A percentile compares a stretch with the other conserved stretches of the same genome.
phyloP scores from a whole-genome alignment of 306 rosid genomes.

The Citrullus colocynthis region DNA sequence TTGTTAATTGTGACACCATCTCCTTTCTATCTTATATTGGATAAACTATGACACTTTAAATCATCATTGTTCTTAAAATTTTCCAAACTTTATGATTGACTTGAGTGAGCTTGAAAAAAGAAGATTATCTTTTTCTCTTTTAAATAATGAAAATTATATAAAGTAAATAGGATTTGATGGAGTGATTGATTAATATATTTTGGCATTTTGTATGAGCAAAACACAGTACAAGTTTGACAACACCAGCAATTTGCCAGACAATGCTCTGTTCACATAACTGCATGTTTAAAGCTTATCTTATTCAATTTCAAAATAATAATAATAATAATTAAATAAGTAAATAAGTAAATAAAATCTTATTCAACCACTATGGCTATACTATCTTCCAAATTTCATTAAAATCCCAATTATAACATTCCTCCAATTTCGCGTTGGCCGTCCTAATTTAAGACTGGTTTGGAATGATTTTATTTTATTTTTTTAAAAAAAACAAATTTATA shows the following conservation, averaged over 20 bases:
- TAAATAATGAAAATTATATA: background rate
- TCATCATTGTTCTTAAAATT: background rate
- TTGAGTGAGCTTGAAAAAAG: background rate
- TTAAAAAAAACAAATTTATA: too few relatives aligned
- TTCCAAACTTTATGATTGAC: background rate
- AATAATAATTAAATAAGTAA: too few relatives aligned
- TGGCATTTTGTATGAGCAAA: background rate
- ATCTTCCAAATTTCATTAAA: background rate
- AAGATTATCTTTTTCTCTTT: too few relatives aligned
- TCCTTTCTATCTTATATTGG: background rate
- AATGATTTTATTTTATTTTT: too few relatives aligned
- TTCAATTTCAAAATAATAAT: background rate
- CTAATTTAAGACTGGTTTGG: too few relatives aligned
- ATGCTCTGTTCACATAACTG: background rate
- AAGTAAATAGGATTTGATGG: background rate
- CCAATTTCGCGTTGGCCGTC: background rate
- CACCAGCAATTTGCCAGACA: constrained; percentile 1
- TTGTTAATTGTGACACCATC: background rate
- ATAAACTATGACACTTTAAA: background rate
- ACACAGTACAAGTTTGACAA: background rate
- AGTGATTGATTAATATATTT: background rate
- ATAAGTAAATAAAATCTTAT: background rate
- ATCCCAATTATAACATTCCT: too few relatives aligned
- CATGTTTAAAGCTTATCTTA: background rate
- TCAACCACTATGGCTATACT: background rate